Evolutionary conservation across 345 rosid species (phyloP), one percentile per base, ranked within the genome.

Genomic region (Bruguiera sexangula): DNA sequence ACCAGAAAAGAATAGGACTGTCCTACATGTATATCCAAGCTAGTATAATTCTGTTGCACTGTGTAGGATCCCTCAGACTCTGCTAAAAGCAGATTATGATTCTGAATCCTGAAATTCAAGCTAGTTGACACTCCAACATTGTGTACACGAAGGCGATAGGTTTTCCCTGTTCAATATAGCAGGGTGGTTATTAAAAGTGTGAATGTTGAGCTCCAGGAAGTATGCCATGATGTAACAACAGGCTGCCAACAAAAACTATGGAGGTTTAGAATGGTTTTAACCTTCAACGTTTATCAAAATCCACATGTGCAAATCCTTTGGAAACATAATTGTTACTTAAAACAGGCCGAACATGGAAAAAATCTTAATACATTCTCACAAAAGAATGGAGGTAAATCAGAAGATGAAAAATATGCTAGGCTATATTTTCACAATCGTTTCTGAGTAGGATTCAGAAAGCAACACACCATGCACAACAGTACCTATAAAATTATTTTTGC

Each of bases 21-120:
- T 8, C 98, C 99, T 39, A 92, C 95, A 27, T 92, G 98, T 72
- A 96, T 92, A 82, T 96, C 99, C 83, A 96, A 88, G 78, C 95
- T 96, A 61, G 98, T 89, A 79, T 96, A 92, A 69, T 96, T 96
- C 76, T 96, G 99, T 63, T 92, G 99, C 78, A 92, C 96, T 3
- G 98, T 92, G 69, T 96, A 96, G 0, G 98, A 96, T 73, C 99
- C 99, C 82, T 96, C 98, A 0, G 90, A 75, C 78, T 96, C 98
- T 3, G 90, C 97, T 71, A 96, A 78, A 74, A 89, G 89, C 65
- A 96, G 85, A 83, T 96, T 92, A 37, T 96, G 99, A 60, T 78
- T 82, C 85, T 96, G 97, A 75, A 96, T 96, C 86, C 99, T 84
- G 86, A 96, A 96, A 78, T 96, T 96, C 78, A 92, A 83, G 62